Base-by-base conservation (phyloP, 495 filamentous ascomycete species). In the Aspergillus homomorphus region DNA sequence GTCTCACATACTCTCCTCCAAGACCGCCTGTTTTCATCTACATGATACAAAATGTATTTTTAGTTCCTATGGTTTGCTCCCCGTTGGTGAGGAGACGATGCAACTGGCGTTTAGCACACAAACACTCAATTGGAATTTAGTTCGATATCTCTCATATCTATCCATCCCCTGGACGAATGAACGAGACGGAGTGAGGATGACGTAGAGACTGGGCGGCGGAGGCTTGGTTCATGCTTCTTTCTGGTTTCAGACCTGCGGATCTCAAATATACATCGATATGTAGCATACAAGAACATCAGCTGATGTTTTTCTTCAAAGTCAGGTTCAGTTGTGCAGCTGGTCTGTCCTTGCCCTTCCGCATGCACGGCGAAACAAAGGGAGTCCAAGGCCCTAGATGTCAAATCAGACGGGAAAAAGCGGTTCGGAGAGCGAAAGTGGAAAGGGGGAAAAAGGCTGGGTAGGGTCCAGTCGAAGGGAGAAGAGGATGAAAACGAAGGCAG, bases 1-100 rank as follows among this genome's bases (percentile, higher is more conserved):
- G 19, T 22, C 30, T 28, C 16, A n/a, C 42, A 43, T 56, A 56
- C 30, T 51, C 18, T 18, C 19, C 7, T 4, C 2, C 0, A 28
- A 50, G 44, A 50, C 26, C 12, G 23, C 48, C 24, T 28, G 23
- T 30, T 18, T 30, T 18, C 53, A 21, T 53, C 42, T 26, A 56
- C 38, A 59, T 26, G 9, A 52, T 66, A 68, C 66, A 82, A 53
- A 90, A 87, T 71, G 87, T 87, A 72, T 73, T 80, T 63, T 78
- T 86, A 54, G 73, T 90, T 61, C 74, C 24, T 45, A 41, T 23
- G 18, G 44, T 22, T 53, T 33, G 49, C 46, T 90, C 30, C 82
- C 80, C 58, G 66, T 78, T 38, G 1, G 26, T 21, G 46, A 18
- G 80, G 50, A 57, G 80, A 53, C 74, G 73, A 42, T 79, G 66